These are phyloP conservation scores for Actinomortierella wolfii DNA, from an alignment of 371 early-diverging fungal species.

Conservation along the genomic window DNA sequence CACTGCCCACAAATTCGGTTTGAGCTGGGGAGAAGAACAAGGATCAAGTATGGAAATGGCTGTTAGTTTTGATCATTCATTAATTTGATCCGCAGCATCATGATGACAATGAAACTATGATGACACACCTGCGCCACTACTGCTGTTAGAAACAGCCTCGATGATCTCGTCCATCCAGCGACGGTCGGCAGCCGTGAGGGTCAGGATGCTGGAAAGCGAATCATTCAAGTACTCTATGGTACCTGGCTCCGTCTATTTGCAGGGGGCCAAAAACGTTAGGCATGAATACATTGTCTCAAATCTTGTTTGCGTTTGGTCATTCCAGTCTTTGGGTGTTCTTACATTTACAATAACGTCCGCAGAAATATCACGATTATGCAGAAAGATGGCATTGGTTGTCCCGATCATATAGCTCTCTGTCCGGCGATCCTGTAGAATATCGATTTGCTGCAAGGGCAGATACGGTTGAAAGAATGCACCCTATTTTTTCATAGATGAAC, in stretches of 20 bases:
- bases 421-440: constrained; percentile 67
- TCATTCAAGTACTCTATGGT: constrained; percentile 73
- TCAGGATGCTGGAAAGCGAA: constrained; percentile 51
- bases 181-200: constrained; percentile 63
- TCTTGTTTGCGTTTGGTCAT: too few species aligned
- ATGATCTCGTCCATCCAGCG: constrained; percentile 71
- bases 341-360: constrained; percentile 81
- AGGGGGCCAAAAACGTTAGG: neutral
- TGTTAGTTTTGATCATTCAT: too few species aligned
- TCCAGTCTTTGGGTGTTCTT: too few species aligned
- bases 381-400: constrained; percentile 81
- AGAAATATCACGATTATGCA: constrained; percentile 72
- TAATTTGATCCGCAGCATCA: too few species aligned
- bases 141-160: constrained; percentile 54
- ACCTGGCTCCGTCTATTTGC: constrained; percentile 69
- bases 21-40: constrained; percentile 11
- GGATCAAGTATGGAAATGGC: too few species aligned
- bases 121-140: constrained; percentile 15
- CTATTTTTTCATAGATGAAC: constrained; percentile 25
- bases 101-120: too few species aligned
- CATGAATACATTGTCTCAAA: too few species aligned
- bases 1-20: constrained; percentile 69
- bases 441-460: constrained; percentile 84
- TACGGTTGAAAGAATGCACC: constrained; percentile 86
- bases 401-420: constrained; percentile 78